Evolutionary conservation across 2,329 filamentous ascomycete species (phyloP).

Genomic region (Scorias spongiosa): DNA sequence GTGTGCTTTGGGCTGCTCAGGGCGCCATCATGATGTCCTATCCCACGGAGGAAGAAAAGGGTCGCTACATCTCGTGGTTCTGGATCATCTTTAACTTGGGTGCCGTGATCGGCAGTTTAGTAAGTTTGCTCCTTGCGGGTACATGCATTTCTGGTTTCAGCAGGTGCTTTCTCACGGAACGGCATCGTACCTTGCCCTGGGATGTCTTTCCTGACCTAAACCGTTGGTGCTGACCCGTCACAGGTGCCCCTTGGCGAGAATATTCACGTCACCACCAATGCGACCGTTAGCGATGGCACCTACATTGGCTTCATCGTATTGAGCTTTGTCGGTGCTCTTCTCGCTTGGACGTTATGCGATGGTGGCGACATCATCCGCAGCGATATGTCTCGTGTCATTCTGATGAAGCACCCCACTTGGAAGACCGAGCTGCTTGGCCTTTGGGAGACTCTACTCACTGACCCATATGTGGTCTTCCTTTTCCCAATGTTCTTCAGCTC

Average conservation of each 20-base stretch:
- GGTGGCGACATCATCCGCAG: conserved; percentile 56
- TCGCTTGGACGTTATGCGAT: conserved; percentile 57
- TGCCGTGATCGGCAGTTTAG: conserved; percentile 67
- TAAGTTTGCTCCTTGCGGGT: conserved; percentile 21
- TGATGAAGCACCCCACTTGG: conserved; percentile 87
- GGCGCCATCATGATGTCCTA: conserved; percentile 85
- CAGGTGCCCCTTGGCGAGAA: conserved; percentile 61
- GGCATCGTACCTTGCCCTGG: too few relatives aligned
- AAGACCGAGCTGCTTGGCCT: conserved; percentile 63
- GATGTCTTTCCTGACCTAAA: too few relatives aligned
- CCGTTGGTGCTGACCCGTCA: not conserved
- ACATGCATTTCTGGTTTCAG: not conserved
- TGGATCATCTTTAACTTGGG: conserved; percentile 94
- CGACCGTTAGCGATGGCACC: conserved; percentile 57
- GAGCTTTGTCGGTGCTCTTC: conserved; percentile 54
- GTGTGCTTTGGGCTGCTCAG: conserved; percentile 68
- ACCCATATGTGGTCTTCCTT: conserved; percentile 58
- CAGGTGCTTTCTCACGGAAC: too few relatives aligned
- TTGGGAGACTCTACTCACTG: conserved; percentile 52
- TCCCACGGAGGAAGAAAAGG: conserved; percentile 65
- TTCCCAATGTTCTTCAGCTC: conserved; percentile 73
- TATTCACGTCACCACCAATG: conserved; percentile 39
- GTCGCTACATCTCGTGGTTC: conserved; percentile 77
- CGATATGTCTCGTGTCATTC: conserved; percentile 64
- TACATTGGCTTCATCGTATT: conserved; percentile 81